Evolutionary conservation across 768 basidiomycete genomes (phyloP), one percentile per base, ranked within the genome.

Genomic region (Rhizopogon roseolus): DNA sequence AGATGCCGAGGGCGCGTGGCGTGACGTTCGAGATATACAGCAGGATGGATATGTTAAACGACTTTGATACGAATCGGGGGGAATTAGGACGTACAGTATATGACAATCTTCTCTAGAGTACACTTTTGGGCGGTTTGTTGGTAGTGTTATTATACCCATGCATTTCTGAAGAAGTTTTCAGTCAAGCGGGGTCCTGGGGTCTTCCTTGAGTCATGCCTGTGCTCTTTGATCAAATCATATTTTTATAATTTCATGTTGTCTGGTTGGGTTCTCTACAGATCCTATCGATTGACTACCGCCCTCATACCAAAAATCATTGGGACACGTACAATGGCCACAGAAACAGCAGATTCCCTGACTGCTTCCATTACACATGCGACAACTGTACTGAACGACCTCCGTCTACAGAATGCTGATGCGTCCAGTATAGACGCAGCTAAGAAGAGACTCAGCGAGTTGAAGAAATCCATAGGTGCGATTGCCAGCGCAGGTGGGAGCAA

Each of bases 361-460:
- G 67, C 75, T 41, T 78, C 85, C 60, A 81, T 90, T 61, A 70
- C 73, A 5, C 65, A 74, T 38, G 83, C 85, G 59, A 82, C 74
- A 8, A 65, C 75, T 4, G 67, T 79, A n/a, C 75, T 88, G 62
- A 84, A 84, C 64, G 76, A 84, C 53, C 79, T 91, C 19, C 74
- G 82, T 49, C 69, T 78, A 41, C 76, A 80, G 60, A 80, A 78
- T 43, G 78, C 80, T 1, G 81, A 86, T 50, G 59, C 73, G 1
- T 60, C 73, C 3, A 60, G 67, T 8, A 60, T 89, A 37, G 82
- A 88, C 22, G 83, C 82, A 36, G 80, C 80, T 14, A 85, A 80
- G 73, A 86, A 85, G 73, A 82, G 75, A 54, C 75, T 92, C 14
- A 81, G 82, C 0, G 87, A 90, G 28, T 70, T 91, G 53, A 86